A percentile compares a stretch with the other conserved stretches of the same genome.
These are phyloP conservation scores for Panicum hallii DNA, from an alignment of 202 grass and related monocot species.

Conservation along the genomic window DNA sequence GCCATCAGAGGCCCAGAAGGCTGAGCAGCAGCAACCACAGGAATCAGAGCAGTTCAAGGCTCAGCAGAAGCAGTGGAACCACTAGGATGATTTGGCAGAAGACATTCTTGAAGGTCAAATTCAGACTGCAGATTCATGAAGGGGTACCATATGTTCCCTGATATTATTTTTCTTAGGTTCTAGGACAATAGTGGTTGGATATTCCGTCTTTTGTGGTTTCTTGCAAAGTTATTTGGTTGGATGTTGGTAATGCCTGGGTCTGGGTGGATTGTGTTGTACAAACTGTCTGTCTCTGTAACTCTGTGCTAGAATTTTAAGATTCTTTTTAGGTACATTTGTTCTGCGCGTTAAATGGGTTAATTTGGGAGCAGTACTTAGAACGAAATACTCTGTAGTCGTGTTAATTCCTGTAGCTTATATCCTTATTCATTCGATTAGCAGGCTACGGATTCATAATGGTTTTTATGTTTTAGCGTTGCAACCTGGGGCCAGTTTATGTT, in stretches of 20 bases:
- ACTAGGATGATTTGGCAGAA: slow-evolving; percentile 32
- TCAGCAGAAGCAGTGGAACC: slow-evolving; percentile 45
- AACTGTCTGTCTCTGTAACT: slow-evolving; percentile 23
- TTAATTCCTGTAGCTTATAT: neutral
- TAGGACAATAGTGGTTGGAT: slow-evolving; percentile 28
- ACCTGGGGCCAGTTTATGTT: neutral
- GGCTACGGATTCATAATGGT: neutral
- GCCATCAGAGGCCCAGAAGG: slow-evolving; percentile 47
- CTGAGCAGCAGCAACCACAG: slow-evolving; percentile 40
- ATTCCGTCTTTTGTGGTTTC: neutral
- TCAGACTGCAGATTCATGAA: slow-evolving; percentile 29
- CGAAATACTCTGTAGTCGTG: neutral
- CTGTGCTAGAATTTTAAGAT: slow-evolving; percentile 6
- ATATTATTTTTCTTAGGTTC: slow-evolving; percentile 29
- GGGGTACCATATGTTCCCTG: slow-evolving; percentile 24
- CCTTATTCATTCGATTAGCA: neutral
- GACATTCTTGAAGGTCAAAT: slow-evolving; percentile 26
- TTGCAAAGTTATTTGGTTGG: slow-evolving; percentile 36
- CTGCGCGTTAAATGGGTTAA: neutral
- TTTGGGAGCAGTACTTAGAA: neutral
- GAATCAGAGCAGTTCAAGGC: slow-evolving; percentile 34
- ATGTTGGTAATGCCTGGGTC: slow-evolving; percentile 22
- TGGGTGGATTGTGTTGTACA: slow-evolving; percentile 30
- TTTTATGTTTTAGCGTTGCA: slow-evolving; percentile 1
- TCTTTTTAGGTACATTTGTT: slow-evolving; percentile 14